Evolutionary conservation across 306 rosid species (phyloP).

Genomic region (Morella rubra): DNA sequence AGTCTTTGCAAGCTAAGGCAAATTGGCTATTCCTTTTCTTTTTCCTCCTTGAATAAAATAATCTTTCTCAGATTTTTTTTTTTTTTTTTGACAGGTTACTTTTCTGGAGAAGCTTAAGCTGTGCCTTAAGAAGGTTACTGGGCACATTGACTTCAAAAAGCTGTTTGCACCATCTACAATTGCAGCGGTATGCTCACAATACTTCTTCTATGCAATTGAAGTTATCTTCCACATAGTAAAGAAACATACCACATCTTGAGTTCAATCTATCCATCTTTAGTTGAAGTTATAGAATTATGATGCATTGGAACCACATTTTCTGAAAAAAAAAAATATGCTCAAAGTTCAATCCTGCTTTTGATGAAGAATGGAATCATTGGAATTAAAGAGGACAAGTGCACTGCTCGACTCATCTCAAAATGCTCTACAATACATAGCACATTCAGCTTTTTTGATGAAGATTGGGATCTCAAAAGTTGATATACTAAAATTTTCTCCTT

Average conservation of each 20-base stretch:
- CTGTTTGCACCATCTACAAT: slow-evolving; percentile 35
- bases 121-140: slow-evolving; percentile 1
- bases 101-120: slow-evolving; percentile 15
- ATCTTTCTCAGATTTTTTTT: background rate
- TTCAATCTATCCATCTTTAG: background rate
- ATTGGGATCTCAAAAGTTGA: background rate
- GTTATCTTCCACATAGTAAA: background rate
- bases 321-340: background rate
- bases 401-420: background rate
- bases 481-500: background rate
- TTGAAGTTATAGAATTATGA: background rate
- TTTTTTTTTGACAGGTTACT: slow-evolving; percentile 31
- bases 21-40: no score
- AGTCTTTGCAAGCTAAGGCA: background rate
- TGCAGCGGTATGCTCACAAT: slow-evolving; percentile 31
- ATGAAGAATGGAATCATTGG: background rate
- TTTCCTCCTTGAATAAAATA: slow-evolving; percentile 1
- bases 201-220: background rate
- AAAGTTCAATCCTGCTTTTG: background rate
- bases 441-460: background rate
- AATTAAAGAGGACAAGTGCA: background rate
- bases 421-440: background rate
- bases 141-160: slow-evolving; percentile 30
- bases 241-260: background rate
- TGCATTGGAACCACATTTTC: background rate